Percentiles rank a stretch among this genome's conserved stretches.
These are phyloP conservation scores for Saccharomycopsis guyanensis DNA, from an alignment of 805 yeast species.

Conservation along the genomic window DNA sequence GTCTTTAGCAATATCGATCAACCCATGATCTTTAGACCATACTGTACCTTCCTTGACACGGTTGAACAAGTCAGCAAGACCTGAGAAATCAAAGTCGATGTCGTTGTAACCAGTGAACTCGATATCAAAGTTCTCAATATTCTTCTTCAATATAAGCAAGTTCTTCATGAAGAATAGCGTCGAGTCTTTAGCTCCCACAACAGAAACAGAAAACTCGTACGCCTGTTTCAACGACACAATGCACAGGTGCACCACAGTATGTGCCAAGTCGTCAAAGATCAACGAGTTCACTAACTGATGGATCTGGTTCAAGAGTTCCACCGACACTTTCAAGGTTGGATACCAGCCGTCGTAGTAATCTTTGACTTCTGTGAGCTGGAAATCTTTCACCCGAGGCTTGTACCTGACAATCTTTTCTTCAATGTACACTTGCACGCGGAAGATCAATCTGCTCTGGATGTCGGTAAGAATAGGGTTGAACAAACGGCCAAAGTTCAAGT, in stretches of 20 bases:
- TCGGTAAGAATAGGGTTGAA: constrained; percentile 69
- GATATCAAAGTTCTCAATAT: constrained; percentile 70
- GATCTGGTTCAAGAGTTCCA: constrained; percentile 64
- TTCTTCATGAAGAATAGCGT: constrained; percentile 66
- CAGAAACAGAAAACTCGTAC: constrained; percentile 35
- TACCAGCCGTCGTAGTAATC: constrained; percentile 41
- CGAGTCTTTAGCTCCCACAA: constrained; percentile 48
- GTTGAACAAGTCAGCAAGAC: constrained; percentile 48
- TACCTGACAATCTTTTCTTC: constrained; percentile 63
- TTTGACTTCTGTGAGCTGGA: constrained; percentile 42
- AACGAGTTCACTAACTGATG: constrained; percentile 71
- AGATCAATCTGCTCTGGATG: constrained; percentile 72
- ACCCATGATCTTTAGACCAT: constrained; percentile 21
- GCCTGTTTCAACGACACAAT: constrained; percentile 54
- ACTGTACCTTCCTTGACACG: constrained; percentile 29
- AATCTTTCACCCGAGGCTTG: constrained; percentile 59
- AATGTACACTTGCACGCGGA: constrained; percentile 66
- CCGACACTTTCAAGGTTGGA: constrained; percentile 63
- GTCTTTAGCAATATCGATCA: constrained; percentile 49
- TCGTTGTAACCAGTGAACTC: constrained; percentile 60
- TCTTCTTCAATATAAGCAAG: constrained; percentile 60
- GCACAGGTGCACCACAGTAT: constrained; percentile 74
- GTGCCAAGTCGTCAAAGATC: constrained; percentile 86
- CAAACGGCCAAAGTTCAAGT: constrained; percentile 46
- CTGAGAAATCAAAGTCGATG: constrained; percentile 73